A percentile compares a stretch with the other conserved stretches of the same genome.
phyloP scores from a whole-genome alignment of 1,139 yeast species.

The Suhomyces bribrorum region DNA sequence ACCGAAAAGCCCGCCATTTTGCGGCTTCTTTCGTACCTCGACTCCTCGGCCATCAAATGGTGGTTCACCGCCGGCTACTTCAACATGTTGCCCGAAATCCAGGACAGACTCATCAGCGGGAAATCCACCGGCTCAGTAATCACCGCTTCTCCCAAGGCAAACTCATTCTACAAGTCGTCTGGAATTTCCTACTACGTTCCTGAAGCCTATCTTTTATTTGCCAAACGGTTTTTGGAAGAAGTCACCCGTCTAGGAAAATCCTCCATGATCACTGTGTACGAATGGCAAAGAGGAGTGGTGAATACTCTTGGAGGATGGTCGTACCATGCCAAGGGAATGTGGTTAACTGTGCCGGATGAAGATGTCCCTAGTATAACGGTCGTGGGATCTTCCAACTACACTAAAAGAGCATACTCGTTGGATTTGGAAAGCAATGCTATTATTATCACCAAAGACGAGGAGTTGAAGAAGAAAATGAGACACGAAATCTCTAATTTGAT shows the following conservation, averaged over 20 bases:
- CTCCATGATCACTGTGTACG: conserved; percentile 57
- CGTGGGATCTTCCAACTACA: conserved; percentile 91
- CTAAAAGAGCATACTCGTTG: conserved; percentile 81
- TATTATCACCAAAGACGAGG: conserved; percentile 66
- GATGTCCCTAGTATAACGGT: conserved; percentile 69
- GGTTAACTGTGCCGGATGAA: conserved; percentile 71
- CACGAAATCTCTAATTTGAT: conserved; percentile 65
- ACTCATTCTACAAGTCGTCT: conserved; percentile 83
- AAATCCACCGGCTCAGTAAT: conserved; percentile 70
- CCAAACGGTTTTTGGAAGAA: conserved; percentile 65
- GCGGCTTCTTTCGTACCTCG: conserved; percentile 59
- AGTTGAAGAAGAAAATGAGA: conserved; percentile 57
- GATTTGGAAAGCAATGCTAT: conserved; percentile 90
- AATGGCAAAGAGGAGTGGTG: conserved; percentile 87
- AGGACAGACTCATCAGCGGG: conserved; percentile 58
- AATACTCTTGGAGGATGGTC: conserved; percentile 91
- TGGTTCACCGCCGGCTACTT: conserved; percentile 96
- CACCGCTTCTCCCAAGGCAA: conserved; percentile 91
- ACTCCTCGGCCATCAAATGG: conserved; percentile 64
- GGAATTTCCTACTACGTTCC: conserved; percentile 87
- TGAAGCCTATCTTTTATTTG: conserved; percentile 79
- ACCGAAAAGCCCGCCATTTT: conserved; percentile 79
- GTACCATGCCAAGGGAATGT: conserved; percentile 96
- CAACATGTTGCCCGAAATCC: conserved; percentile 80
- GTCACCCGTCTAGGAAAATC: conserved; percentile 49